Evolutionary conservation across 164 flowering plant species (phyloP).

Genomic region (Umbellularia californica): DNA sequence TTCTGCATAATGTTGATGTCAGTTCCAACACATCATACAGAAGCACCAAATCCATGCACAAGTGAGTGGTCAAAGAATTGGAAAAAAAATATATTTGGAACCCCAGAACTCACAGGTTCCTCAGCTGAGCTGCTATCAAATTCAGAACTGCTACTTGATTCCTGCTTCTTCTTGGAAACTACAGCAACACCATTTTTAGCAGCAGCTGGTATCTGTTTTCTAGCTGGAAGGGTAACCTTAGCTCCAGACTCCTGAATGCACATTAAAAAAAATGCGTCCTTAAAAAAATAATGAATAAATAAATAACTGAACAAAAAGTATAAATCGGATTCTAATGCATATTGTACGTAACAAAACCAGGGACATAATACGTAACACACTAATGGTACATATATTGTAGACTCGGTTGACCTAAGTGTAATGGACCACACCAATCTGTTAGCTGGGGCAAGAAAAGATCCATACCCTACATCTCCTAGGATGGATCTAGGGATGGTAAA

Average conservation of each 20-base stretch:
- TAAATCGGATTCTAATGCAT: too few species aligned
- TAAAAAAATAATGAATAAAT: too few species aligned
- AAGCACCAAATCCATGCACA: background rate
- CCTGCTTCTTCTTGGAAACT: slow-evolving; percentile 27
- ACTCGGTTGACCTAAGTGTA: too few species aligned
- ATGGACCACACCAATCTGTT: too few species aligned
- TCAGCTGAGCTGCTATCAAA: slow-evolving; percentile 27
- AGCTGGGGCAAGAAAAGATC: too few species aligned
- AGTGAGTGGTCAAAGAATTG: background rate
- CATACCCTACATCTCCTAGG: too few species aligned
- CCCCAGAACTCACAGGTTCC: slow-evolving; percentile 14
- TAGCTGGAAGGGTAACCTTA: slow-evolving; percentile 17
- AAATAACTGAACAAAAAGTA: too few species aligned
- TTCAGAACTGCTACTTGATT: slow-evolving; percentile 26
- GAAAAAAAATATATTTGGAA: background rate
- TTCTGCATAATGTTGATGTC: background rate
- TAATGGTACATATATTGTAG: too few species aligned
- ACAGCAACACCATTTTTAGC: slow-evolving; percentile 20
- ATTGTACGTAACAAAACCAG: too few species aligned
- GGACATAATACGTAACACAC: too few species aligned
- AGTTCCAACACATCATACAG: background rate
- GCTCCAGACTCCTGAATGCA: slow-evolving; percentile 15
- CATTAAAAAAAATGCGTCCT: background rate
- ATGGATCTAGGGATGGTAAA: too few species aligned
- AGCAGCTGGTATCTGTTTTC: slow-evolving; percentile 14